Base-by-base conservation (phyloP, 257 asterid genomes). In the Craterostigma plantagineum region DNA sequence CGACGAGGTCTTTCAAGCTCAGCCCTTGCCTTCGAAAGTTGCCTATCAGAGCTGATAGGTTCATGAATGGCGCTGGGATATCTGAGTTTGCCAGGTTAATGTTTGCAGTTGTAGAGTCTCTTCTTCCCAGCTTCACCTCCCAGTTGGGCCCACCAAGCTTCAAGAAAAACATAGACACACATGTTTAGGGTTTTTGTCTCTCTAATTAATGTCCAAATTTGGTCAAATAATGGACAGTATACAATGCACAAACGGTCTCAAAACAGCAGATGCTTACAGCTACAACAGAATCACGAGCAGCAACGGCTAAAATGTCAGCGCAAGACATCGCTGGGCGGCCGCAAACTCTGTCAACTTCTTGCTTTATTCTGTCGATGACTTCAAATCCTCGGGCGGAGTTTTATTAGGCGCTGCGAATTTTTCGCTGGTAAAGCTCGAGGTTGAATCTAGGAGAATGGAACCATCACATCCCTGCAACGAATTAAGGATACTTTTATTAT, bases 231-330 rank as follows among this genome's bases (percentile, higher is more conserved):
- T 23, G 30, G 6, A 23, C 30, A 23, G n/a, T n/a, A n/a, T n/a
- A 23, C 30, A 23, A 23, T 23, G 30, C 6, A 23, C 30, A 6
- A 23, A 23, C 2, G 30, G 30, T n/a, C n/a, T 23, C 30, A 23
- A 23, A 2, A 23, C 6, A 23, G 2, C 2, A 60, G n/a, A 18
- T 4, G 49, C 42, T 0, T 2, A 56, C 81, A 15, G 55, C 56
- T 41, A 64, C 61, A 0, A 73, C 71, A 0, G 83, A 70, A 50
- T 76, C 90, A 36, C 73, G 69, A 4, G 90, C 90, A 10, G 75
- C 79, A 10, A 69, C 58, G 0, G 83, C 73, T 4, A 76, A 10
- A 12, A 76, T 62, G 12, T 76, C 83, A 0, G 75, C 83, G 36
- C 90, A 76, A 0, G 83, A 69, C 0, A 72, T 72, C 8, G 64